Conservation (phyloP, 2,329 filamentous ascomycete genomes). For the Neobulgaria alba region DNA sequence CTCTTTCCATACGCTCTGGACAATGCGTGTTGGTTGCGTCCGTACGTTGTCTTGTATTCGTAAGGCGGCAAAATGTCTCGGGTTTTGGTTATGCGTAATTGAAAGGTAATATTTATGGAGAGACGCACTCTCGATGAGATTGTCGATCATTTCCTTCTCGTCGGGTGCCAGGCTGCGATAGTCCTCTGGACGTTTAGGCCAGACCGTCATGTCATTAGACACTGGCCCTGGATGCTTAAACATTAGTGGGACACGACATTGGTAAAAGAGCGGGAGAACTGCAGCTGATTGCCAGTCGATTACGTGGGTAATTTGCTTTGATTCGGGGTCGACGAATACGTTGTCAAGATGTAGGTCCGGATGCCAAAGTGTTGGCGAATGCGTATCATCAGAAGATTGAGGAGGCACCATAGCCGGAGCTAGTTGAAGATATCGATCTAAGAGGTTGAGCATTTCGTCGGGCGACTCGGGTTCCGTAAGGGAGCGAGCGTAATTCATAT, state of each 20-base stretch:
- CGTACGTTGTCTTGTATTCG: constrained; percentile 7
- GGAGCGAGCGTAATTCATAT: constrained; percentile 13
- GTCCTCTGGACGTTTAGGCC: constrained; percentile 5
- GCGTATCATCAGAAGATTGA: constrained; percentile 5
- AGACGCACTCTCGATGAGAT: neutral
- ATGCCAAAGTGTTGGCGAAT: constrained; percentile 28
- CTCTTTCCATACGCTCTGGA: constrained; percentile 7
- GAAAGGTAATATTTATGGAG: neutral
- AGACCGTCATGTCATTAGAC: constrained; percentile 6
- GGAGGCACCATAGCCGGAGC: constrained; percentile 14
- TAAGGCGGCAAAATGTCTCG: constrained; percentile 8
- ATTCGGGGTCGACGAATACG: constrained; percentile 19
- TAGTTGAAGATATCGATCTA: constrained; percentile 13
- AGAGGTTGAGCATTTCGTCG: constrained; percentile 12
- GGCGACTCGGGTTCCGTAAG: constrained; percentile 11
- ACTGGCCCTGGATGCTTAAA: constrained; percentile 6
- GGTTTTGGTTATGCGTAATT: constrained; percentile 7
- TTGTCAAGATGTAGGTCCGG: constrained; percentile 35
- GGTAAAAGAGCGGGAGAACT: constrained; percentile 8
- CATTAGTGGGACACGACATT: constrained; percentile 10
- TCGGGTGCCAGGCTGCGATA: constrained; percentile 1
- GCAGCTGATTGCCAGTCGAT: constrained; percentile 15
- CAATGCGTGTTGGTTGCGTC: constrained; percentile 3
- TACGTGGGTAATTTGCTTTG: constrained; percentile 13
- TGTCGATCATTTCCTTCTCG: constrained; percentile 4